These are phyloP conservation scores for Pelagophyceae sp. DNA, from an alignment of 352 stramenopile species.

Conservation along the genomic window DNA sequence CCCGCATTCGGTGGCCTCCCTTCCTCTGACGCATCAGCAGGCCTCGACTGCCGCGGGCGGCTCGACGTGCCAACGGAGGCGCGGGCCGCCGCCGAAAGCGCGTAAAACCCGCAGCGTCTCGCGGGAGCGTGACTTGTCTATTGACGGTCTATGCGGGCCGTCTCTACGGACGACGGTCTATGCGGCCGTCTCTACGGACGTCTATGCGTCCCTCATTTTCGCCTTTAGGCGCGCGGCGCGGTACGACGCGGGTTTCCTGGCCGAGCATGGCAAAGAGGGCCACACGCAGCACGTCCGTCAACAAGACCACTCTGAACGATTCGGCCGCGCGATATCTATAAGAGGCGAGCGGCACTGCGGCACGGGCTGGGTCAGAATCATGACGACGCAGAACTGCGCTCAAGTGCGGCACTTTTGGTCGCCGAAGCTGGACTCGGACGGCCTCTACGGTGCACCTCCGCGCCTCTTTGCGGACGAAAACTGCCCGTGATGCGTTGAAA, in stretches of 20 bases:
- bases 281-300: not conserved
- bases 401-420: conserved; percentile 7
- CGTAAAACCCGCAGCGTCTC: not conserved
- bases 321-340: not conserved
- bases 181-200: no score
- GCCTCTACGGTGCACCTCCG: no score
- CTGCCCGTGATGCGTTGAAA: no score
- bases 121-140: not conserved
- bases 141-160: not conserved
- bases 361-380: conserved; percentile 16
- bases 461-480: no score
- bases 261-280: not conserved
- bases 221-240: not conserved
- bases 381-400: conserved; percentile 1
- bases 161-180: no score
- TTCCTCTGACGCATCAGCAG: not conserved
- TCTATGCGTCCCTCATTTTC: not conserved
- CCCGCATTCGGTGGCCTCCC: no score
- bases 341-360: conserved; percentile 16
- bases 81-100: not conserved
- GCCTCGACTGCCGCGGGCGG: conserved; percentile 6
- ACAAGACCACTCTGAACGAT: not conserved
- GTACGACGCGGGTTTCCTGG: not conserved
- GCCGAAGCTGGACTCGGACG: conserved; percentile 1
- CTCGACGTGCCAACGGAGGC: not conserved